A percentile compares a stretch with the other conserved stretches of the same genome.
These are phyloP conservation scores for Knufia fluminis DNA, from an alignment of 2,329 filamentous ascomycete genomes.

Conservation along the genomic window DNA sequence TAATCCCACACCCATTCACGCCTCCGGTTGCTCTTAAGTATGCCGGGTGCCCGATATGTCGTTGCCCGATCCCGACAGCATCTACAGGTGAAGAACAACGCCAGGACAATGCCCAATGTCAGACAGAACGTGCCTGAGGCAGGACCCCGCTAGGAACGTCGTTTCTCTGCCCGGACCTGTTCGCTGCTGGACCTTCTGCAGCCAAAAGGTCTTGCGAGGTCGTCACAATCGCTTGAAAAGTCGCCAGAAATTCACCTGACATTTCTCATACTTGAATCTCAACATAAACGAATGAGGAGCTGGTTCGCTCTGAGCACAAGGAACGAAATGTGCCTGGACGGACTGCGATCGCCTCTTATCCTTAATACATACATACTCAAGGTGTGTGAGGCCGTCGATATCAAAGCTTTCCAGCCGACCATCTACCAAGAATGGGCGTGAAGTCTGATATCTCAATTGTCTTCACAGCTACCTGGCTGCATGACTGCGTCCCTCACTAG, in stretches of 20 bases:
- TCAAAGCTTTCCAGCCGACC: too few species aligned
- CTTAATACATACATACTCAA: too few species aligned
- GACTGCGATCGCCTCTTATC: too few species aligned
- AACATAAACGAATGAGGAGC: slow-evolving; percentile 5
- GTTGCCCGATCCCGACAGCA: slow-evolving; percentile 52
- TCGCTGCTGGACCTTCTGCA: slow-evolving; percentile 9
- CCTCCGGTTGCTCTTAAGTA: slow-evolving; percentile 51
- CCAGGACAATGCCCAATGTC: slow-evolving; percentile 55
- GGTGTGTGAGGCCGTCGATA: too few species aligned
- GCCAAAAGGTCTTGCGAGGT: slow-evolving; percentile 11
- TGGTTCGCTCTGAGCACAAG: neutral
- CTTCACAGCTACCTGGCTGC: too few species aligned
- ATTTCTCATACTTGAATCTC: slow-evolving; percentile 7
- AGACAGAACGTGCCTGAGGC: slow-evolving; percentile 44
- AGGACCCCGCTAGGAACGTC: too few species aligned
- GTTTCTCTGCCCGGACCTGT: too few species aligned
- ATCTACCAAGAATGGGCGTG: too few species aligned
- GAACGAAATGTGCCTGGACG: neutral
- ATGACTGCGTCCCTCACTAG: too few species aligned
- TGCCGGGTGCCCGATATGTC: slow-evolving; percentile 52
- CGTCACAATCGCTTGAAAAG: slow-evolving; percentile 11
- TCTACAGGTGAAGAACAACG: slow-evolving; percentile 56
- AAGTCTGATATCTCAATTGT: too few species aligned
- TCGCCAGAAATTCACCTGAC: slow-evolving; percentile 10
- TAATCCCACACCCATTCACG: slow-evolving; percentile 61